Percentiles rank a stretch among this genome's conserved stretches.
Conservation (phyloP, 257 asterid species). For the Solanum lycopersicoides region DNA sequence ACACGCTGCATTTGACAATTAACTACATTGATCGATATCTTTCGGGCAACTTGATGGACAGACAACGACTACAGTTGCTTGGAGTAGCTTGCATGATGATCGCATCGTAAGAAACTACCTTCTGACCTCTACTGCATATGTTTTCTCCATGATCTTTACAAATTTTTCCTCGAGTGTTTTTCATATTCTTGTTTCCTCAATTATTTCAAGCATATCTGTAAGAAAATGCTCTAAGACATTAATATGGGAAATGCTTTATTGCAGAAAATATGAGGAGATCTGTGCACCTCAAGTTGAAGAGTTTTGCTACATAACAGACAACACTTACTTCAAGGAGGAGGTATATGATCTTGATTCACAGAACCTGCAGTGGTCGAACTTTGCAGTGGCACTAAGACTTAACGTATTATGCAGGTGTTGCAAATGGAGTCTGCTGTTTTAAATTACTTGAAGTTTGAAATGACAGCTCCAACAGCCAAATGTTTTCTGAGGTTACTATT, state of each 20-base stretch:
- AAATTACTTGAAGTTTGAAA: constrained; percentile 77
- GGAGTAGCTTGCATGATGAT: constrained; percentile 99
- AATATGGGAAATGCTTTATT: not conserved
- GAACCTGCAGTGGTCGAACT: not conserved
- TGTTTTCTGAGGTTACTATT: constrained; percentile 64
- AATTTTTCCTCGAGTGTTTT: not conserved
- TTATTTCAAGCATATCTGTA: not conserved
- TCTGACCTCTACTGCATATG: not conserved
- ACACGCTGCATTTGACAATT: constrained; percentile 74
- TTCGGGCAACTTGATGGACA: constrained; percentile 77
- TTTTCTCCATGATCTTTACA: not conserved
- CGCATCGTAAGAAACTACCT: constrained; percentile 63
- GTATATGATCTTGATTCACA: constrained; percentile 10
- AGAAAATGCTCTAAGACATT: not conserved
- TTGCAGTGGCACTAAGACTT: not conserved
- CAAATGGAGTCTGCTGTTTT: constrained; percentile 75
- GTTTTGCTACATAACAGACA: constrained; percentile 88
- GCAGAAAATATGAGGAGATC: constrained; percentile 92
- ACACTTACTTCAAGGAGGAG: constrained; percentile 87
- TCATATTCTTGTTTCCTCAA: not conserved
- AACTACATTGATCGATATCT: constrained; percentile 95
- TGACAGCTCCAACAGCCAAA: constrained; percentile 80
- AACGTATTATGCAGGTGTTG: constrained; percentile 42
- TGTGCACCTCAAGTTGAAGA: constrained; percentile 93
- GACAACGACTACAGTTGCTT: constrained; percentile 75